phyloP scores from a whole-genome alignment of 495 filamentous ascomycete species.

The Aspergillus mulundensis region DNA sequence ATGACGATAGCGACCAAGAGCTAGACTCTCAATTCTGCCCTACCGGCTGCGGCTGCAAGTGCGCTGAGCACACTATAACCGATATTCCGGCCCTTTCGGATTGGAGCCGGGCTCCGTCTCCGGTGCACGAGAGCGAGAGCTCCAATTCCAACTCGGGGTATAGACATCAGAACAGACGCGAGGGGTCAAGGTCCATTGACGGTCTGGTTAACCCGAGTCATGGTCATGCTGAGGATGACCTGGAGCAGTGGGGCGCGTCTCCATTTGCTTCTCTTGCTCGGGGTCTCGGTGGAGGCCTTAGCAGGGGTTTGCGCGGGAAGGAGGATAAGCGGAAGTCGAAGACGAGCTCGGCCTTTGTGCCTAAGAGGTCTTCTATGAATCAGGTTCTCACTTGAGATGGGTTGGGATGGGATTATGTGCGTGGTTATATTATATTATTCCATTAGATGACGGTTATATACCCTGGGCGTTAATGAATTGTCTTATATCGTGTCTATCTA shows the following conservation, averaged over 20 bases:
- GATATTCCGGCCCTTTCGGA: slow-evolving; percentile 14
- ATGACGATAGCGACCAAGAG: slow-evolving; percentile 8
- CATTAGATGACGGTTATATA: slow-evolving; percentile 2
- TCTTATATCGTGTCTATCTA: background rate
- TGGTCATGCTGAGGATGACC: slow-evolving; percentile 31
- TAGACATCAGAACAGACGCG: slow-evolving; percentile 16
- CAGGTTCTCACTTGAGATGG: slow-evolving; percentile 18
- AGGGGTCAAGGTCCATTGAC: slow-evolving; percentile 9
- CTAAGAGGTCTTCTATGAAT: slow-evolving; percentile 24
- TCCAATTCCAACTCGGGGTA: slow-evolving; percentile 10
- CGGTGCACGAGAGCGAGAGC: slow-evolving; percentile 22
- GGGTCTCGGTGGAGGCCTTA: slow-evolving; percentile 43
- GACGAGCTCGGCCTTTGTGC: slow-evolving; percentile 14
- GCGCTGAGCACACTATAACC: slow-evolving; percentile 38
- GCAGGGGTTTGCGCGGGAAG: slow-evolving; percentile 33
- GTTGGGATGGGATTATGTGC: background rate
- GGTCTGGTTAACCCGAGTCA: slow-evolving; percentile 15
- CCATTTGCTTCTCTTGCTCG: slow-evolving; percentile 46
- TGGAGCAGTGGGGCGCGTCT: slow-evolving; percentile 39
- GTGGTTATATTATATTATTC: background rate
- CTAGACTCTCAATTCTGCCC: slow-evolving; percentile 34
- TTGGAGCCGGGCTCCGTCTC: slow-evolving; percentile 16
- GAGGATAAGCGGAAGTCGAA: slow-evolving; percentile 27
- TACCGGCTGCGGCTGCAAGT: slow-evolving; percentile 49
- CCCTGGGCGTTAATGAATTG: background rate